Evolutionary conservation across 2,329 filamentous ascomycete species (phyloP).

Genomic region (Pseudopithomyces chartarum): DNA sequence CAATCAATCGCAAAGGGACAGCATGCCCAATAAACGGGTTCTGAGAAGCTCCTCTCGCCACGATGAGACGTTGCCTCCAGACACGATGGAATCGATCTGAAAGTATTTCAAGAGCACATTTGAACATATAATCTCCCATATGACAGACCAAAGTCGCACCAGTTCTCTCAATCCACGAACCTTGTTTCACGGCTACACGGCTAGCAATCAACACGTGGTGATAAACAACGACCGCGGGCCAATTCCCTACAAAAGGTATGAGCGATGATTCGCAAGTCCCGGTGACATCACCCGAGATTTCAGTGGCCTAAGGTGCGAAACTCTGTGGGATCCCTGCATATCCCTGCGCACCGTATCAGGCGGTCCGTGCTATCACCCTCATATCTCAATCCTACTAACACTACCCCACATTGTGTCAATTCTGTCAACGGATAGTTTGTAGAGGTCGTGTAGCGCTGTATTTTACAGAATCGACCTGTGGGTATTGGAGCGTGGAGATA

Average conservation of each 20-base stretch:
- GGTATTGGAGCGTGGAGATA: no score
- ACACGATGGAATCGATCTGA: conserved; percentile 35
- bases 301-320: conserved; percentile 23
- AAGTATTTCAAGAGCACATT: neutral
- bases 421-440: neutral
- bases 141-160: no score
- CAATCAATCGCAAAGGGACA: conserved; percentile 5
- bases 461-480: neutral
- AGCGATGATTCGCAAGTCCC: neutral
- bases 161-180: neutral
- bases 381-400: conserved; percentile 16
- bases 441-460: no score
- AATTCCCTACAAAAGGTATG: neutral
- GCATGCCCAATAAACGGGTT: conserved; percentile 17
- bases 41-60: conserved; percentile 4
- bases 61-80: conserved; percentile 35
- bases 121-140: neutral
- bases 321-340: conserved; percentile 6
- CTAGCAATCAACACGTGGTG: conserved; percentile 12
- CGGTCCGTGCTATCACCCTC: conserved; percentile 32
- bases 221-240: neutral
- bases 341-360: conserved; percentile 22
- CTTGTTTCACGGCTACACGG: conserved; percentile 10
- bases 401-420: neutral
- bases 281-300: conserved; percentile 23